Evolutionary conservation across 108 stramenopile species (phyloP).

Genomic region (Hondaea fermentalgiana): DNA sequence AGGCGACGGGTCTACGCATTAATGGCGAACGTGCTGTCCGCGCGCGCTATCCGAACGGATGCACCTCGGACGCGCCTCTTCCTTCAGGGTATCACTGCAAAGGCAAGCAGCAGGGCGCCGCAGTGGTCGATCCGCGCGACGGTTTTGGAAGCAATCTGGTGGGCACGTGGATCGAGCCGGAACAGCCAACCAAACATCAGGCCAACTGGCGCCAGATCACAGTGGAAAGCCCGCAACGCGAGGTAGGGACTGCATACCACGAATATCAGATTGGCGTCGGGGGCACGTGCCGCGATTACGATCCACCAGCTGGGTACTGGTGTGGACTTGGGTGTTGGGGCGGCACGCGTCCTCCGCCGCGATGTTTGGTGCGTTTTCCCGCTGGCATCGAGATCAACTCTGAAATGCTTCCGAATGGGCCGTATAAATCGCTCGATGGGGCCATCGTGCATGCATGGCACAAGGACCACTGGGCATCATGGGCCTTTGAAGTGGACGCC

Average conservation of each 20-base stretch:
- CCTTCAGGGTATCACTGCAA: neutral
- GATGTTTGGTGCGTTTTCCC: neutral
- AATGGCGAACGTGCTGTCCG: neutral
- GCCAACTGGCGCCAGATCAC: neutral
- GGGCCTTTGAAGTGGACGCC: neutral
- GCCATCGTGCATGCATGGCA: slow-evolving; percentile 1
- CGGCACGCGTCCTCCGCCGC: neutral
- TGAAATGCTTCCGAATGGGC: neutral
- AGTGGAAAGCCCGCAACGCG: neutral
- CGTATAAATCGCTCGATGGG: neutral
- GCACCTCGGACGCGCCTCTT: neutral
- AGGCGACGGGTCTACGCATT: neutral
- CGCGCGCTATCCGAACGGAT: neutral
- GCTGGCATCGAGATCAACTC: neutral
- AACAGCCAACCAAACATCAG: neutral
- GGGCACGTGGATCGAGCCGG: neutral
- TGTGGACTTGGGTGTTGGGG: neutral
- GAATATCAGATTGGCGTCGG: neutral
- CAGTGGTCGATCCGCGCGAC: neutral
- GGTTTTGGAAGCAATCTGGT: neutral
- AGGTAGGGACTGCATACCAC: neutral
- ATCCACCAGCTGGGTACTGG: slow-evolving; percentile 8
- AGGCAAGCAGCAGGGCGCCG: neutral
- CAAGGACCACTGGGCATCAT: neutral
- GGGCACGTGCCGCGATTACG: neutral